Conservation (phyloP, 2,329 filamentous ascomycete species). For the Aureobasidium sp. region DNA sequence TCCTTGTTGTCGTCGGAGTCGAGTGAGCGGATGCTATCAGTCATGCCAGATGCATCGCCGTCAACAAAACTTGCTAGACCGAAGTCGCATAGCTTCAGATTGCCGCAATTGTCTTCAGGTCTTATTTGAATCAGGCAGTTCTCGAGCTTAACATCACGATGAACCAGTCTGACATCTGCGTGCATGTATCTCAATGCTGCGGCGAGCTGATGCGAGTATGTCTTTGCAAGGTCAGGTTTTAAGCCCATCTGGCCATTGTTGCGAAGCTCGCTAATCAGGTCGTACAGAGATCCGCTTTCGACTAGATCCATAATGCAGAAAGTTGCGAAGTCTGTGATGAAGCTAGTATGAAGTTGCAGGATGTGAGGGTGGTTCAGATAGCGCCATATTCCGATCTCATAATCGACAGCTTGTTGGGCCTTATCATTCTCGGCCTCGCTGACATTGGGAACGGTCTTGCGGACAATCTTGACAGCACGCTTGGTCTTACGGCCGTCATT, state of each 20-base stretch:
- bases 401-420: constrained; percentile 60
- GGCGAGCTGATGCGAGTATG: constrained; percentile 57
- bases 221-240: constrained; percentile 45
- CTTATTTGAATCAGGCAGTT: constrained; percentile 54
- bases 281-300: constrained; percentile 58
- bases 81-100: constrained; percentile 60
- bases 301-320: constrained; percentile 62
- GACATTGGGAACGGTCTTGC: constrained; percentile 49
- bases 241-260: constrained; percentile 38
- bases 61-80: constrained; percentile 62
- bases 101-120: constrained; percentile 36
- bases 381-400: constrained; percentile 62
- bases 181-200: constrained; percentile 60
- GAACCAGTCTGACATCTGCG: constrained; percentile 59
- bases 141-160: constrained; percentile 63
- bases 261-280: constrained; percentile 52
- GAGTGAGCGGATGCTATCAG: constrained; percentile 30
- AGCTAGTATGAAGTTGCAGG: constrained; percentile 55
- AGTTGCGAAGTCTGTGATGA: constrained; percentile 61
- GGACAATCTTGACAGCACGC: constrained; percentile 63
- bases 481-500: constrained; percentile 43
- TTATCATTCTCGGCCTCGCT: constrained; percentile 57
- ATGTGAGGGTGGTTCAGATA: constrained; percentile 57
- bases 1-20: constrained; percentile 44
- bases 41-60: constrained; percentile 45